These are phyloP conservation scores for Ganoderma lucidum DNA, from an alignment of 1,284 basidiomycete genomes.

Conservation along the genomic window DNA sequence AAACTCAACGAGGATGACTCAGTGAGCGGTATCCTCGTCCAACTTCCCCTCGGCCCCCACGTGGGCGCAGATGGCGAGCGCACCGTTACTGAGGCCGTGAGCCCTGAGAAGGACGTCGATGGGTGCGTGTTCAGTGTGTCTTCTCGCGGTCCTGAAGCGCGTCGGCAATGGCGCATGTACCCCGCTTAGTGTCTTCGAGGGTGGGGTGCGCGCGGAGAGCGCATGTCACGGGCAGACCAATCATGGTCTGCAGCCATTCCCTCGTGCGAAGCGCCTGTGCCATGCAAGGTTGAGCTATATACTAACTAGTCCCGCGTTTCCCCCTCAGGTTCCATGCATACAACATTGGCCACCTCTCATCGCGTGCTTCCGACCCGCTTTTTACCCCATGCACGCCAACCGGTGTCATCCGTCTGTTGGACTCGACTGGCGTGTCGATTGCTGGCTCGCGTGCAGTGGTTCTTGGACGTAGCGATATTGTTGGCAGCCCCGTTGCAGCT, in stretches of 20 bases:
- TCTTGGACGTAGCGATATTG: slow-evolving; percentile 97
- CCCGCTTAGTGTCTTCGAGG: neutral
- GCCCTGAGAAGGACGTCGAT: slow-evolving; percentile 96
- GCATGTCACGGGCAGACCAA: neutral
- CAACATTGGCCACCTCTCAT: slow-evolving; percentile 96
- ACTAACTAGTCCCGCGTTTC: neutral
- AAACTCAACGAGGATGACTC: slow-evolving; percentile 86
- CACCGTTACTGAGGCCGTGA: slow-evolving; percentile 92
- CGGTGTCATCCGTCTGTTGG: slow-evolving; percentile 90
- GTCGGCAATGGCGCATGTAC: slow-evolving; percentile 13
- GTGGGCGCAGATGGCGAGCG: slow-evolving; percentile 89
- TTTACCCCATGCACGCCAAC: slow-evolving; percentile 97
- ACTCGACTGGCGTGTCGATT: slow-evolving; percentile 82
- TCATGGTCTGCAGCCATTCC: neutral
- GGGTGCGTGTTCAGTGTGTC: slow-evolving; percentile 62
- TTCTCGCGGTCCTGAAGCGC: neutral
- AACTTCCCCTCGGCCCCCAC: slow-evolving; percentile 94
- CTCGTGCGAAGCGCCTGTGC: neutral
- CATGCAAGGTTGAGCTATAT: slow-evolving; percentile 3
- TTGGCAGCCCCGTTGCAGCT: slow-evolving; percentile 94
- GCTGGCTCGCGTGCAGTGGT: slow-evolving; percentile 89
- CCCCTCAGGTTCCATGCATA: slow-evolving; percentile 91
- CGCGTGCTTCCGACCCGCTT: slow-evolving; percentile 89
- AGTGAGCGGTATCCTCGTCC: slow-evolving; percentile 93
- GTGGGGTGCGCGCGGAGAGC: neutral